These are phyloP conservation scores for Perkinsus marinus DNA, from an alignment of 169 alveolate species.

Conservation along the genomic window DNA sequence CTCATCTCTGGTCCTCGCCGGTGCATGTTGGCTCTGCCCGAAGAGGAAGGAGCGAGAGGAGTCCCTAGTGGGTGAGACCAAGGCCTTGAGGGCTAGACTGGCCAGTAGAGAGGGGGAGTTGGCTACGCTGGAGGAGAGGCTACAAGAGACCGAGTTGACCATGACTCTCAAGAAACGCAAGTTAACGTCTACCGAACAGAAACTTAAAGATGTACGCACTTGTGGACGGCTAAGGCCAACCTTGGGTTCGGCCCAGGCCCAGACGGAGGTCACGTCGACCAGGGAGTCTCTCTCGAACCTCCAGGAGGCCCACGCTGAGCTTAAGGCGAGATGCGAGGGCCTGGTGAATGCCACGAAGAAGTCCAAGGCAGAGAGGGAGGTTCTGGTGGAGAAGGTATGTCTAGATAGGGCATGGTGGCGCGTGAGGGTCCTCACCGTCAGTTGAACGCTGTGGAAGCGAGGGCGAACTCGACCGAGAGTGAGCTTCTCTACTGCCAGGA, in stretches of 20 bases:
- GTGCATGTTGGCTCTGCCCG: background rate
- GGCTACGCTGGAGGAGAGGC: background rate
- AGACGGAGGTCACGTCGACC: background rate
- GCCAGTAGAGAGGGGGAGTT: background rate
- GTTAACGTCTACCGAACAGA: background rate
- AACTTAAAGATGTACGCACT: background rate
- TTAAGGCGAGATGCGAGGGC: background rate
- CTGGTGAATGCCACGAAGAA: background rate
- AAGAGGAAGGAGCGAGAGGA: background rate
- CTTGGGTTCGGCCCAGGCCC: background rate
- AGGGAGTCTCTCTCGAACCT: background rate
- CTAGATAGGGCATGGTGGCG: too few species aligned
- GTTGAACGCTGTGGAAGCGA: background rate
- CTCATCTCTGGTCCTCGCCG: background rate
- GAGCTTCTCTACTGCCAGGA: background rate
- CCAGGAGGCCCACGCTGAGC: background rate
- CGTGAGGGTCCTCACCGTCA: background rate
- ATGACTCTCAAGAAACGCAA: background rate
- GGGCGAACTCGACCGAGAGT: background rate
- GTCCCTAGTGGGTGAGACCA: background rate
- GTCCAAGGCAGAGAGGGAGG: background rate
- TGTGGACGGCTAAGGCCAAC: background rate
- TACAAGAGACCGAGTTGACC: background rate
- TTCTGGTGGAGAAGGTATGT: background rate
- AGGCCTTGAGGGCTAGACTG: background rate